Evolutionary conservation across 2,329 filamentous ascomycete species (phyloP).

Genomic region (Ustulina deusta): DNA sequence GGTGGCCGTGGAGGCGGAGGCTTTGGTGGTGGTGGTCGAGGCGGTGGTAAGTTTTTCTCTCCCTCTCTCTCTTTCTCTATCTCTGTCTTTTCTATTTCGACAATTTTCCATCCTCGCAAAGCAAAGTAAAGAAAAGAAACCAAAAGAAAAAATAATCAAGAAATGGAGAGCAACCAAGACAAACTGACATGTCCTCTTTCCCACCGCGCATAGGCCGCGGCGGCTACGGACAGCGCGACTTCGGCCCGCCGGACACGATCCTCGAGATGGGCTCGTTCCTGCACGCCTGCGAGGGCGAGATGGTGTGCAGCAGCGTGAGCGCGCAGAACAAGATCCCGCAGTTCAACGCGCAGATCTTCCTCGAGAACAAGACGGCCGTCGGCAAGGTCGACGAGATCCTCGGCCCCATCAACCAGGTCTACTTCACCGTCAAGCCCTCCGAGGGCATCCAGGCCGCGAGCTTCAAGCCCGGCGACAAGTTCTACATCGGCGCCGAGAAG

Average conservation of each 20-base stretch:
- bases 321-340: constrained; percentile 84
- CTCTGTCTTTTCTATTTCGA: neutral
- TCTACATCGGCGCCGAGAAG: constrained; percentile 96
- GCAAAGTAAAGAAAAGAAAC: neutral
- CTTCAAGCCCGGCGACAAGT: constrained; percentile 97
- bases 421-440: constrained; percentile 97
- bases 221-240: constrained; percentile 52
- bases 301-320: constrained; percentile 96
- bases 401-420: constrained; percentile 96
- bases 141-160: constrained; percentile 6
- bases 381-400: constrained; percentile 99
- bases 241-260: constrained; percentile 52
- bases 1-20: constrained; percentile 41
- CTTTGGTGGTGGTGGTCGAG: constrained; percentile 34
- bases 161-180: neutral
- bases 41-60: constrained; percentile 45
- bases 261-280: constrained; percentile 91
- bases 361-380: constrained; percentile 96
- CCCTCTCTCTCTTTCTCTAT: neutral
- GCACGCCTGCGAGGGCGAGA: constrained; percentile 96
- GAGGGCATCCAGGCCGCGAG: constrained; percentile 95
- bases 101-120: too few species aligned
- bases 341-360: constrained; percentile 98
- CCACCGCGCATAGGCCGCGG: constrained; percentile 47
- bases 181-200: constrained; percentile 12